phyloP scores from a whole-genome alignment of 2,329 filamentous ascomycete species.

The Fusarium aywerte region DNA sequence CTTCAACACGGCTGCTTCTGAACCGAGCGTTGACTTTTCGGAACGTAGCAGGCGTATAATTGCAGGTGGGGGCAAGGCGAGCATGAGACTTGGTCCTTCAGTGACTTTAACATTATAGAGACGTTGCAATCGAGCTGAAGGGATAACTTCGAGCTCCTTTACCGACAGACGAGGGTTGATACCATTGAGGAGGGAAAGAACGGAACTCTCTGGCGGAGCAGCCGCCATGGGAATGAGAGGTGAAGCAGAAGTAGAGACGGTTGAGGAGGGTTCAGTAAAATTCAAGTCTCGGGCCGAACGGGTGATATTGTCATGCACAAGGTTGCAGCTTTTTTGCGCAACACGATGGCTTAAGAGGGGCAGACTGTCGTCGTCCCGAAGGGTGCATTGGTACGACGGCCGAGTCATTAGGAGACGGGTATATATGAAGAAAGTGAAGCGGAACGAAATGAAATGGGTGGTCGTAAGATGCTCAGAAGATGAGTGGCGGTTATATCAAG shows the following conservation, averaged over 20 bases:
- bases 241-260: constrained; percentile 18
- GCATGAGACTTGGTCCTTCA: constrained; percentile 54
- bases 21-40: constrained; percentile 57
- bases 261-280: constrained; percentile 35
- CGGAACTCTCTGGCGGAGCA: constrained; percentile 38
- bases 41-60: constrained; percentile 58
- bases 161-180: constrained; percentile 42
- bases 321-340: constrained; percentile 44
- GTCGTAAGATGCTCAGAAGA: constrained; percentile 4
- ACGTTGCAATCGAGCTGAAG: constrained; percentile 54
- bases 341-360: constrained; percentile 41
- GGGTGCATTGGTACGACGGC: constrained; percentile 46
- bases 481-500: constrained; percentile 6
- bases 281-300: constrained; percentile 43
- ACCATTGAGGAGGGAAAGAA: constrained; percentile 43
- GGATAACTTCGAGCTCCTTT: constrained; percentile 46
- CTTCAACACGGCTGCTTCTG: constrained; percentile 58
- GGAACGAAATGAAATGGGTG: neutral
- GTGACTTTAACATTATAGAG: constrained; percentile 57
- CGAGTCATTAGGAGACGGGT: constrained; percentile 38
- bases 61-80: constrained; percentile 57
- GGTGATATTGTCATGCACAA: constrained; percentile 43
- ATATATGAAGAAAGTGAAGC: neutral
- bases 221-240: constrained; percentile 36
- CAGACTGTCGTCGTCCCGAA: constrained; percentile 44